phyloP scores from a whole-genome alignment of 2,329 filamentous ascomycete genomes.

The Herpotrichia juniperi region DNA sequence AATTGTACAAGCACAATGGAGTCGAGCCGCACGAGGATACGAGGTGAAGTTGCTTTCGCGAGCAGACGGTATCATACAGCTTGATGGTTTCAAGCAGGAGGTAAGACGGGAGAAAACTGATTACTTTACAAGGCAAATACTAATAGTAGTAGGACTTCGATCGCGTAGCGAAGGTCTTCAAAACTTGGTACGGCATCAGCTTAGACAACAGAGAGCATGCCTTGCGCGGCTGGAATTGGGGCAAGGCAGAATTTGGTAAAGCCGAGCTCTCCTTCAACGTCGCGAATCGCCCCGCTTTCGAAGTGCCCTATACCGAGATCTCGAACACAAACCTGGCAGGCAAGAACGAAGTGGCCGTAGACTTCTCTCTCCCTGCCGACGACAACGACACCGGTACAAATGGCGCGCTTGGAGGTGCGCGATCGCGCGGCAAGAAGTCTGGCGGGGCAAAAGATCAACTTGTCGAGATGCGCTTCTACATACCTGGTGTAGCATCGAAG shows the following conservation, averaged over 20 bases:
- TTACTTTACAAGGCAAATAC: background rate
- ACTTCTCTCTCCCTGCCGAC: constrained; percentile 80
- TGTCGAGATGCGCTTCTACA: constrained; percentile 99
- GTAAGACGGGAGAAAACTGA: constrained; percentile 43
- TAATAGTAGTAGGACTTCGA: constrained; percentile 74
- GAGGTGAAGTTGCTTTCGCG: constrained; percentile 91
- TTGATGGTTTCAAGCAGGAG: constrained; percentile 94
- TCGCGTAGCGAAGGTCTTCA: constrained; percentile 89
- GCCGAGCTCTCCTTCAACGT: constrained; percentile 96
- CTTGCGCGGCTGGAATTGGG: constrained; percentile 98
- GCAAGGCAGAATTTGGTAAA: constrained; percentile 95
- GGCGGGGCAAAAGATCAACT: constrained; percentile 89
- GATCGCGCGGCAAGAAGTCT: constrained; percentile 83
- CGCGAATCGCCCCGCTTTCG: constrained; percentile 93
- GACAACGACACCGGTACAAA: constrained; percentile 75
- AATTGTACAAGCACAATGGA: constrained; percentile 91
- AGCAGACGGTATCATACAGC: constrained; percentile 83
- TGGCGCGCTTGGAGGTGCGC: constrained; percentile 74
- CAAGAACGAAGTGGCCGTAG: constrained; percentile 96
- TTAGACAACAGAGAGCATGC: constrained; percentile 94
- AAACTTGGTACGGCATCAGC: constrained; percentile 95
- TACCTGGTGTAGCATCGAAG: constrained; percentile 81
- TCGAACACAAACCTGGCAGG: constrained; percentile 97
- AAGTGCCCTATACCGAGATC: constrained; percentile 96
- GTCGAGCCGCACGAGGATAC: constrained; percentile 86